Evolutionary conservation across 2,329 filamentous ascomycete species (phyloP), one percentile per base, ranked within the genome.

Genomic region (Chaetomium sp.): DNA sequence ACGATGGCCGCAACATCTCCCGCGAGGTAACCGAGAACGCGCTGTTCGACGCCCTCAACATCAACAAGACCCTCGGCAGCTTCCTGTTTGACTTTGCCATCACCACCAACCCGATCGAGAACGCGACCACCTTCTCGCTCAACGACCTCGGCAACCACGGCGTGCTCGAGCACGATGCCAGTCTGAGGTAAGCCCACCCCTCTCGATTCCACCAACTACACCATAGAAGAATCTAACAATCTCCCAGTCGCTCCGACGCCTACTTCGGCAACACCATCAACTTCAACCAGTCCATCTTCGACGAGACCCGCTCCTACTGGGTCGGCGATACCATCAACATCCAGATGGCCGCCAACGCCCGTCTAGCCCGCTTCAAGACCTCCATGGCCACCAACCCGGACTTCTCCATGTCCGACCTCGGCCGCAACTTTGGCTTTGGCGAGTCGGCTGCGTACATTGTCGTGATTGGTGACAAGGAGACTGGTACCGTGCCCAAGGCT

Each of bases 261-360:
- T 60, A 52, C 69, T 73, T 79, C 52, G 79, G 78, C 27, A 75
- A 76, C 65, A 76, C 76, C 60, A 72, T 77, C 60, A 54, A 74
- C 54, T 82, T 82, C 69, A 79, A 82, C 66, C 67, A 75, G 52
- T 74, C 71, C 2, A 64, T 80, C 59, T 82, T 81, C 64, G 71
- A 76, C 51, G 65, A 72, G 54, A 73, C 72, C 0, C 68, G 61
- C 41, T 55, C 61, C 4, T 81, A 75, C 67, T 82, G 77, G 75
- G 76, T 72, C 0, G 67, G 55, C 0, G 64, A 70, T 3, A 65
- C 69, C 14, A 62, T 81, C 35, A 67, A 71, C 27, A 64, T 72
- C 1, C 54, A 72, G 3, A 72, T 72, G 66, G 64, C 76, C 2
- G 77, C 77, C 54, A 75, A 76, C 56, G 70, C 71, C 60, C 76